phyloP scores from a whole-genome alignment of 169 alveolate genomes.

The Babesia microti region DNA sequence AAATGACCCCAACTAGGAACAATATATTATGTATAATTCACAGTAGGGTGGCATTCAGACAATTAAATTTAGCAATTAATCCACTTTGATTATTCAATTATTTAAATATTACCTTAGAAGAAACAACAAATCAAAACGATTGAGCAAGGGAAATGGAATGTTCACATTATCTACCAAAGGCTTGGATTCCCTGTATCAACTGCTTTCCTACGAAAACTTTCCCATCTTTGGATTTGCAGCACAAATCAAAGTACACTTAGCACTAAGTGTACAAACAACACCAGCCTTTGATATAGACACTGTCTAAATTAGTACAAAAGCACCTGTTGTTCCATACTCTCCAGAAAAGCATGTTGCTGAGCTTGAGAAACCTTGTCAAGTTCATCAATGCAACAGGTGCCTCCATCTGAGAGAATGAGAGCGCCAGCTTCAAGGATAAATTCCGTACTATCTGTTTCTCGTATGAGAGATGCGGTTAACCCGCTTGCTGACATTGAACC shows the following conservation, averaged over 20 bases:
- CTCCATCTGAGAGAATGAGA: conserved; percentile 80
- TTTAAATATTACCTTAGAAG: conserved; percentile 13
- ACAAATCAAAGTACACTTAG: conserved; percentile 45
- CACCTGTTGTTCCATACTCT: conserved; percentile 86
- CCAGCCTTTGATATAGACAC: conserved; percentile 71
- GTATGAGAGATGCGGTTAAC: conserved; percentile 72
- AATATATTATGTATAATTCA: too few relatives aligned
- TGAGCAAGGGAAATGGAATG: conserved; percentile 59
- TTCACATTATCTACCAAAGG: conserved; percentile 45
- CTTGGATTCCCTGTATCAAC: conserved; percentile 6
- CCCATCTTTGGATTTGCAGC: conserved; percentile 58
- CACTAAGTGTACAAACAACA: conserved; percentile 53
- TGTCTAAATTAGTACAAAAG: too few relatives aligned
- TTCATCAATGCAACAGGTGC: conserved; percentile 89
- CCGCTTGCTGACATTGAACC: conserved; percentile 77
- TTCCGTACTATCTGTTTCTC: conserved; percentile 67
- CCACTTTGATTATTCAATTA: too few relatives aligned
- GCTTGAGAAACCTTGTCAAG: conserved; percentile 60
- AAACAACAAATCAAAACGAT: conserved; percentile 65
- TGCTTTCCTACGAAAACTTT: conserved; percentile 34
- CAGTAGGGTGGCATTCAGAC: too few relatives aligned
- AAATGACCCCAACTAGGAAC: too few relatives aligned
- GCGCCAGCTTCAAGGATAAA: conserved; percentile 86
- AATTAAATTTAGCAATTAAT: too few relatives aligned
- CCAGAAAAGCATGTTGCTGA: conserved; percentile 73